These are phyloP conservation scores for Dictyostelium brefeldianum DNA, from an alignment of 78 protist genomes.

Conservation along the genomic window DNA sequence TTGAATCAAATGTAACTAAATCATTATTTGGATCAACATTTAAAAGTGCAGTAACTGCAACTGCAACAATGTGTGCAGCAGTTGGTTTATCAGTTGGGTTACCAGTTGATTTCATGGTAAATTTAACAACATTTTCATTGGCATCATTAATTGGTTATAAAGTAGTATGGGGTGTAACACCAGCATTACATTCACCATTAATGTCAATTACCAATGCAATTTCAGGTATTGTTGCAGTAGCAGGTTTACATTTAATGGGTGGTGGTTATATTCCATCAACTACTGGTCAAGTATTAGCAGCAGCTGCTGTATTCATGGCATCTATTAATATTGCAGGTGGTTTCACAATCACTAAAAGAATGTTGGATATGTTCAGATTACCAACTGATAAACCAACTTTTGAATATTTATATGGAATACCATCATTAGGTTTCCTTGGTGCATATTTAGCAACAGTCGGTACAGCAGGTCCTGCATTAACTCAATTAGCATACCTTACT, in stretches of 20 bases:
- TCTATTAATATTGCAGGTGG: constrained; percentile 98
- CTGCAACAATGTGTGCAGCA: constrained; percentile 29
- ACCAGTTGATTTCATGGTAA: constrained; percentile 63
- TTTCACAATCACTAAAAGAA: constrained; percentile 96
- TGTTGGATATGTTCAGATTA: constrained; percentile 97
- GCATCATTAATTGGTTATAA: constrained; percentile 93
- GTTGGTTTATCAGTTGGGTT: constrained; percentile 16
- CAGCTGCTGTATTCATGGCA: constrained; percentile 90
- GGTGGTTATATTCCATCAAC: constrained; percentile 76
- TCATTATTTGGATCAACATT: constrained; percentile 5
- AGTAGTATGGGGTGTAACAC: constrained; percentile 97
- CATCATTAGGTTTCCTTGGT: constrained; percentile 59
- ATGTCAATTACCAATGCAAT: constrained; percentile 99
- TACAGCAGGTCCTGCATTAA: constrained; percentile 1
- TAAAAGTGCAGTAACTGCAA: constrained; percentile 21
- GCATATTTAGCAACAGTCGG: constrained; percentile 40
- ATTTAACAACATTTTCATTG: constrained; percentile 90
- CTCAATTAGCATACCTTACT: constrained; percentile 46
- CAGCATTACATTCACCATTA: constrained; percentile 98
- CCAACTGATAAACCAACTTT: constrained; percentile 61
- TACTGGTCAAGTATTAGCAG: constrained; percentile 71
- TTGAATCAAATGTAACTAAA: not conserved
- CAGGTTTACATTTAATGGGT: constrained; percentile 93
- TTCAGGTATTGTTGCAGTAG: constrained; percentile 97
- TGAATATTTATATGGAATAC: constrained; percentile 62